Base-by-base conservation (phyloP, 1,139 yeast genomes). In the Saccharomyces hybrid region DNA sequence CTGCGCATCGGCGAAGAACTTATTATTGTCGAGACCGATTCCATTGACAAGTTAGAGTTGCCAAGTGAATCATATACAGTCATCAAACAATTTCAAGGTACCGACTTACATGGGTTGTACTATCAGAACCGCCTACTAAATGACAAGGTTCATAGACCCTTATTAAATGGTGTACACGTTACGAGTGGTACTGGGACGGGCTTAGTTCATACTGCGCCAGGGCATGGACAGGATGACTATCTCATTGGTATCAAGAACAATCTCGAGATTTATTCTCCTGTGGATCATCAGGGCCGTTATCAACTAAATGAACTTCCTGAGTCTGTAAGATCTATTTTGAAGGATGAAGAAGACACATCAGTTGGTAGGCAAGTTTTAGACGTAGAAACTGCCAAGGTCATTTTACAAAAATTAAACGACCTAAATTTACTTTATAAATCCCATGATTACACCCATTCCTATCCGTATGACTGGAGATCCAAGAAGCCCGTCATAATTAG, bases 401-500 rank as follows among this genome's bases (percentile, higher is more conserved):
- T 85, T 48, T 55, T 85, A 8, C 74, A 75, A 11, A 62, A 78
- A 27, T 71, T 88, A 51, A 57, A 71, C 1, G 72, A 73, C 0
- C 60, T 71, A 8, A 71, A 73, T 1, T 80, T 86, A 78, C 65
- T 86, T 1, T 76, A 77, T 59, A 69, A 75, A 29, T 62, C 78
- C 6, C 76, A 83, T 56, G 73, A 75, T 34, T 86, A 86, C 66
- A 71, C 70, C 7, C 99, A 93, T 70, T 88, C 95, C 1, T 93
- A 91, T 63, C 99, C 99, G 0, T 90, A 88, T 65, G 99, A 95
- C 68, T 93, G 99, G 99, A 80, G 99, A 64, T 88, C 96, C 2
- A 90, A 90, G 66, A 86, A 86, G 49, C 99, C 99, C 0, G 91
- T 95, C n/a, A 84, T 93, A 54, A 90, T 93, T 60, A 77, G 98